Conservation (phyloP, 1,284 basidiomycete genomes). For the Ceratorhiza oryzae-sativae region DNA sequence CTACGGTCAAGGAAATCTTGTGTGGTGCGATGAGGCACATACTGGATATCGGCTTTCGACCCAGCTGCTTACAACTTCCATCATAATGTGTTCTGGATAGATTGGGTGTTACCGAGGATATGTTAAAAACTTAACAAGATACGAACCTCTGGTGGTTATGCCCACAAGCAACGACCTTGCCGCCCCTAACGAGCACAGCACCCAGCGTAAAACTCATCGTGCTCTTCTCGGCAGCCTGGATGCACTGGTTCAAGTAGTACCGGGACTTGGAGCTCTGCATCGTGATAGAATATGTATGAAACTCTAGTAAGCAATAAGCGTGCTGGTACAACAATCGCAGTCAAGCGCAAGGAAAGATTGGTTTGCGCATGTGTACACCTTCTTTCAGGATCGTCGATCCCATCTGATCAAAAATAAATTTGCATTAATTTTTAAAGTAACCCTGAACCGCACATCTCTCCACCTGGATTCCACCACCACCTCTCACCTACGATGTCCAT, state of each 20-base stretch:
- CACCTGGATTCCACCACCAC: constrained; percentile 13
- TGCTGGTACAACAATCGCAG: not conserved
- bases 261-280: constrained; percentile 39
- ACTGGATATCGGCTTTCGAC: constrained; percentile 60
- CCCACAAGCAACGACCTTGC: constrained; percentile 62
- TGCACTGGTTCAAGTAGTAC: constrained; percentile 51
- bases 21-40: not conserved
- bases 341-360: constrained; percentile 10
- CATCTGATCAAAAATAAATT: constrained; percentile 38
- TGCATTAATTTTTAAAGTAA: constrained; percentile 38
- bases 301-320: not conserved
- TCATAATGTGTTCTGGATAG: constrained; percentile 63
- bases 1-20: not conserved
- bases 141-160: constrained; percentile 58
- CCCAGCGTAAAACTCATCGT: constrained; percentile 64
- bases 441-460: constrained; percentile 30
- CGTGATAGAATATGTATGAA: not conserved
- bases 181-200: constrained; percentile 64
- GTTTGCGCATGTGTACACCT: constrained; percentile 29
- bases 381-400: constrained; percentile 24
- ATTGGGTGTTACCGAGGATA: too few relatives aligned
- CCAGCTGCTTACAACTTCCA: constrained; percentile 52
- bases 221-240: constrained; percentile 60
- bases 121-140: not conserved
- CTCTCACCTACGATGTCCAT: constrained; percentile 47